Conservation (phyloP, 345 rosid species). For the Eucalyptus viminalis region DNA sequence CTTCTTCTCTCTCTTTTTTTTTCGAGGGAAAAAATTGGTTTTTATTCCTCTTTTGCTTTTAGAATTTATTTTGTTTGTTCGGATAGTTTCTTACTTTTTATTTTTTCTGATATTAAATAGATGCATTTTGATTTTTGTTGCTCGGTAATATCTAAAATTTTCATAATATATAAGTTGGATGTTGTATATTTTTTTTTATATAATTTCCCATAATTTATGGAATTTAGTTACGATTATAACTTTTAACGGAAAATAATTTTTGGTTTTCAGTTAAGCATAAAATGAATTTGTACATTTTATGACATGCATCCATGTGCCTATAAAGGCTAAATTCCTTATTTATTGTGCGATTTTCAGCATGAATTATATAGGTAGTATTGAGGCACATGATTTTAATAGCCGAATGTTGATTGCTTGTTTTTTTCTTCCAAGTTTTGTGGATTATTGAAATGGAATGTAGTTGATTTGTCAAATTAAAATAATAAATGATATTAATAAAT, state of each 20-base stretch:
- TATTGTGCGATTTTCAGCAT: background rate
- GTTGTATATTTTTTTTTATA: background rate
- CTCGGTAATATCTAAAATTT: background rate
- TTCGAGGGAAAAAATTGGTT: background rate
- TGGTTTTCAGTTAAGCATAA: background rate
- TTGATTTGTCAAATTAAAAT: too few relatives aligned
- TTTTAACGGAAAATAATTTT: background rate
- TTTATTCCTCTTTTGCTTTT: background rate
- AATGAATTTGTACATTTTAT: background rate
- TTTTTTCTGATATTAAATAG: background rate
- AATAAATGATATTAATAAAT: too few relatives aligned
- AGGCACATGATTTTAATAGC: too few relatives aligned
- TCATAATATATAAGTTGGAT: background rate
- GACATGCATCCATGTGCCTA: background rate
- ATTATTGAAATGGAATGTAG: too few relatives aligned
- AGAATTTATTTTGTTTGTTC: background rate
- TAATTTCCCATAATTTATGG: background rate
- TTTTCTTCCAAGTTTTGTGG: too few relatives aligned
- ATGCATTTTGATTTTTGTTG: background rate
- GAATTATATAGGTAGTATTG: too few relatives aligned
- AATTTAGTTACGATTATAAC: background rate
- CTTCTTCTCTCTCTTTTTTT: background rate
- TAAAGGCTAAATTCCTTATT: background rate
- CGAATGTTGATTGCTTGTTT: too few relatives aligned
- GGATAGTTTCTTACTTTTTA: background rate